These are phyloP conservation scores for Aspergillus funiculosus DNA, from an alignment of 495 filamentous ascomycete species.

Conservation along the genomic window DNA sequence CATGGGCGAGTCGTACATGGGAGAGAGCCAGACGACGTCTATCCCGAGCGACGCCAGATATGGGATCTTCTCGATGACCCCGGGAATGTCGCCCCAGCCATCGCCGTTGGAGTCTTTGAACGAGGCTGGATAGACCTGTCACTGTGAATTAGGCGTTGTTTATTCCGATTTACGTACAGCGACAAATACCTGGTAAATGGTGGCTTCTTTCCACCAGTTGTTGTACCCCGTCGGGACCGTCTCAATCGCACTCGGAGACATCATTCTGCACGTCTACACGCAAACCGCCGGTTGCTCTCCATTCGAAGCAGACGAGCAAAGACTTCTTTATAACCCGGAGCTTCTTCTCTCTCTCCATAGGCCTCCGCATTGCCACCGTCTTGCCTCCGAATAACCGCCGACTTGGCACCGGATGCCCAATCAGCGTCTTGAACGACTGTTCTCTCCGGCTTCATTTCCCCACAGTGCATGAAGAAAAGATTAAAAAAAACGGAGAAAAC, in stretches of 20 bases:
- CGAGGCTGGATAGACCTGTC: slow-evolving; percentile 37
- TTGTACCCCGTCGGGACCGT: slow-evolving; percentile 3
- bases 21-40: slow-evolving; percentile 37
- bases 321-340: neutral
- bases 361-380: neutral
- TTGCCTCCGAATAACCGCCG: neutral
- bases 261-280: neutral
- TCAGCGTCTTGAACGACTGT: neutral
- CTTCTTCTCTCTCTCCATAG: neutral
- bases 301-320: neutral
- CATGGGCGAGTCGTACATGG: slow-evolving; percentile 48
- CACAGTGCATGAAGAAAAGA: too few relatives aligned
- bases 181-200: slow-evolving; percentile 34
- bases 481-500: too few relatives aligned
- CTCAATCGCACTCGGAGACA: neutral
- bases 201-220: slow-evolving; percentile 39
- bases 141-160: too few relatives aligned
- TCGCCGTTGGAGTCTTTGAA: slow-evolving; percentile 39
- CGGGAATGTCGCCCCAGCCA: slow-evolving; percentile 17
- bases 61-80: slow-evolving; percentile 48
- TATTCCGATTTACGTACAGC: too few relatives aligned
- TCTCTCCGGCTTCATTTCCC: neutral
- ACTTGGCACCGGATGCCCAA: neutral
- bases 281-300: neutral
- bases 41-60: slow-evolving; percentile 47